Percentiles rank a stretch among this genome's conserved stretches.
These are phyloP conservation scores for Orbilia quercus DNA, from an alignment of 2,329 filamentous ascomycete genomes.

Conservation along the genomic window DNA sequence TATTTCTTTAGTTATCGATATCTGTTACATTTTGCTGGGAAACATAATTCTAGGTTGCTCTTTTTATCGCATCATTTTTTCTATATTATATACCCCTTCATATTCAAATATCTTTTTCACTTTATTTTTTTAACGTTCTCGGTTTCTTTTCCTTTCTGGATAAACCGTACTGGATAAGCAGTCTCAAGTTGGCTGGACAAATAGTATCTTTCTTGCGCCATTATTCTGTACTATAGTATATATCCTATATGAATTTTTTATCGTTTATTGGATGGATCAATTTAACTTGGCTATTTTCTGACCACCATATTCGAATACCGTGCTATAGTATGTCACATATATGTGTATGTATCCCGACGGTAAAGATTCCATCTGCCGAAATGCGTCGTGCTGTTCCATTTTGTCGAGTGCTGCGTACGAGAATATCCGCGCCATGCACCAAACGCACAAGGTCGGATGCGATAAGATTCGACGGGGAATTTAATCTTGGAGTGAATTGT, in stretches of 20 bases:
- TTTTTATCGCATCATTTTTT: not conserved
- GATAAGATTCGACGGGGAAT: no score
- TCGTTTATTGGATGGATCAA: conserved; percentile 9
- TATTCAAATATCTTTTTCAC: not conserved
- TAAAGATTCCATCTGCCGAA: not conserved
- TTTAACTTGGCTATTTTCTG: conserved; percentile 5
- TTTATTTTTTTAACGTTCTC: not conserved
- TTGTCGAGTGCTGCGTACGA: no score
- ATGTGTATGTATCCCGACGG: not conserved
- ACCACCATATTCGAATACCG: not conserved
- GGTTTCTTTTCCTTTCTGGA: not conserved
- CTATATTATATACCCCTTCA: conserved; percentile 21
- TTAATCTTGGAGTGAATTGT: no score
- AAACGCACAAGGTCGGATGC: no score
- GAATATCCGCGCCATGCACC: no score
- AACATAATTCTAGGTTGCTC: not conserved
- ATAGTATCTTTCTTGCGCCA: conserved; percentile 1
- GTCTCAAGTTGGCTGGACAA: conserved; percentile 11
- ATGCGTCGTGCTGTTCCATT: not conserved
- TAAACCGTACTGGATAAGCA: conserved; percentile 19
- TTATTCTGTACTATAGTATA: conserved; percentile 32
- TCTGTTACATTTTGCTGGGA: not conserved
- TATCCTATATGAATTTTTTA: conserved; percentile 9
- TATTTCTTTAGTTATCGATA: not conserved
- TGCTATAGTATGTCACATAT: not conserved